phyloP scores from a whole-genome alignment of 2,329 filamentous ascomycete species.

The Metarhizium guizhouense region DNA sequence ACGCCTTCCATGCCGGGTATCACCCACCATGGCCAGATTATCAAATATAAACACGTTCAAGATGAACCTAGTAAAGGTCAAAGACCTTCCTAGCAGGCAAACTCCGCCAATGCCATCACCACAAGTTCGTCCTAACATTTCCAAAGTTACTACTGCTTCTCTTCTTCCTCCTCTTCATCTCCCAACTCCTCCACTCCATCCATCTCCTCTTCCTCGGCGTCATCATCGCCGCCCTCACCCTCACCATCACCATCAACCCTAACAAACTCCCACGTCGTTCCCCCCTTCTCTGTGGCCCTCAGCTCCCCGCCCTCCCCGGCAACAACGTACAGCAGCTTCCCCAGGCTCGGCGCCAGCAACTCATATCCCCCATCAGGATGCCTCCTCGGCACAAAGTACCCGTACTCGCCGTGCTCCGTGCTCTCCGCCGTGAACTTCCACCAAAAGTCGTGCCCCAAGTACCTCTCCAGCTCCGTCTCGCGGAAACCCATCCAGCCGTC shows the following conservation, averaged over 20 bases:
- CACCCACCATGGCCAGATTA: neutral
- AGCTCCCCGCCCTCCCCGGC: neutral
- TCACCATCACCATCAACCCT: neutral
- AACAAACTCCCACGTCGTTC: constrained; percentile 8
- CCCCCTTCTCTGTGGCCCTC: constrained; percentile 1
- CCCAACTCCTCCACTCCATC: neutral
- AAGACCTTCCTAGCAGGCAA: neutral
- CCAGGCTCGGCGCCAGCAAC: constrained; percentile 7
- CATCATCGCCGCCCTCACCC: neutral
- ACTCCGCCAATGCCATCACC: neutral
- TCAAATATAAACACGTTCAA: neutral
- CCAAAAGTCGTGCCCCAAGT: constrained; percentile 5
- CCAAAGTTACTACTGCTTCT: neutral
- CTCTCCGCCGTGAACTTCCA: neutral
- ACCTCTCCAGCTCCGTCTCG: constrained; percentile 3
- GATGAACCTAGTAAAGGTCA: neutral
- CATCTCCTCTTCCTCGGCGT: neutral
- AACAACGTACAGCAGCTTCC: constrained; percentile 2
- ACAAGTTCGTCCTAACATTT: neutral
- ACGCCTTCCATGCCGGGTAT: too few species aligned
- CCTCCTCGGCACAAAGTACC: constrained; percentile 2
- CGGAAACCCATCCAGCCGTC: constrained; percentile 8
- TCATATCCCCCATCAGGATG: constrained; percentile 8
- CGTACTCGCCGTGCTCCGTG: neutral
- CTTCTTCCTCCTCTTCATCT: neutral